Conservation (phyloP, 441 rosid genomes). For the Viola pubescens region DNA sequence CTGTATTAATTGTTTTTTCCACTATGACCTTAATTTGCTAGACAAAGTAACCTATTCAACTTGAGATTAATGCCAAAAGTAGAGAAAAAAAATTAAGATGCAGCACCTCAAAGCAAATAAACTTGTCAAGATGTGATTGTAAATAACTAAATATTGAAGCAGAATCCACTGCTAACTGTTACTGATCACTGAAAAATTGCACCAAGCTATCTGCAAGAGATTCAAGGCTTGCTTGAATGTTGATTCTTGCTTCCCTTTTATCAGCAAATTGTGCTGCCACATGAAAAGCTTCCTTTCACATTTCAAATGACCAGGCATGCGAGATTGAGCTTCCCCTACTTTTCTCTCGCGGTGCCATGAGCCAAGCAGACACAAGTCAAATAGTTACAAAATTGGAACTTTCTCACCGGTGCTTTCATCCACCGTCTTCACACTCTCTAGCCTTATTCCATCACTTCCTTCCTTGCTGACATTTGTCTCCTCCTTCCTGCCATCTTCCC, state of each 20-base stretch:
- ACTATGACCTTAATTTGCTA: no score
- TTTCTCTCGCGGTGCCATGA: conserved; percentile 24
- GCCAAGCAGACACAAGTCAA: conserved; percentile 51
- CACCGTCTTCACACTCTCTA: not conserved
- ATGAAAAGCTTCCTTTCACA: not conserved
- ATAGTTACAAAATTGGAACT: conserved; percentile 37
- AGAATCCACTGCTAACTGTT: no score
- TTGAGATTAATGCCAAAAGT: no score
- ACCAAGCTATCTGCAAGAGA: no score
- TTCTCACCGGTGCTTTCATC: conserved; percentile 1
- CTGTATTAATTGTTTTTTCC: no score
- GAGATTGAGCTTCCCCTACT: conserved; percentile 18
- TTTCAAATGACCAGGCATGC: conserved; percentile 20
- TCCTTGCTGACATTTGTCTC: not conserved
- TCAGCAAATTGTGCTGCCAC: not conserved
- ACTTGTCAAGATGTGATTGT: no score
- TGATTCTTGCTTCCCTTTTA: not conserved
- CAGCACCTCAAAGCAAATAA: no score
- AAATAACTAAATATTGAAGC: no score
- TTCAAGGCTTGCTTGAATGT: no score
- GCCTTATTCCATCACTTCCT: not conserved
- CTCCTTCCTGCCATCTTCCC: not conserved
- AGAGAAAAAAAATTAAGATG: no score
- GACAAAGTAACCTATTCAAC: no score
- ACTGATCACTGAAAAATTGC: no score